Evolutionary conservation across 106 monocot genomes (phyloP), one percentile per base, ranked within the genome.

Genomic region (Platanthera zijinensis): DNA sequence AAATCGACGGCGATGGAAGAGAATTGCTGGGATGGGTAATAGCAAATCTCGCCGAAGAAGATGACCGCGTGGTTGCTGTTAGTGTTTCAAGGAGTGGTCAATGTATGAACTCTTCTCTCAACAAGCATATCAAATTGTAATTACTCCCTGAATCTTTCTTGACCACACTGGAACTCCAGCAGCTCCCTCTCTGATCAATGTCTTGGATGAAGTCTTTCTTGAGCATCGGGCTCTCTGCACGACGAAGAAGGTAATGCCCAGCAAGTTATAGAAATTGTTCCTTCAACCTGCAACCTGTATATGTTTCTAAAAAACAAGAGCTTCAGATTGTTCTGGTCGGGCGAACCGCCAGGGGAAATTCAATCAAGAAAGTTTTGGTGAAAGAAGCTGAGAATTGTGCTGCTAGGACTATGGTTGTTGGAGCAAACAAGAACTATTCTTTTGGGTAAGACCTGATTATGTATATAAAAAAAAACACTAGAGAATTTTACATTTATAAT

Each of bases 1-100:
- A 83, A 59, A 73, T 94, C 63, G 86, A 94, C 74, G 82, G 71
- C 25, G 82, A 83, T 76, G 96, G 91, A 25, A 80, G 83, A 47
- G 91, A 97, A 18, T 75, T 97, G 79, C 89, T 97, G 30, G 50
- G 82, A 22, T 93, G 87, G 87, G 82, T 86, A 50, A 74, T 97
- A 51, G 75, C 46, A 51, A 84, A 86, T 48, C 66, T 82, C 10
- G 83, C 90, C 3, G 54, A 75, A 77, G 45, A 75, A 56, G 91
- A 83, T 7, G 91, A 97, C 56, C 84, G 87, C 6, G 77, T 97
- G 17, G 18, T 91, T 3, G 96, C 87, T 1, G 82, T 88, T 56
- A 91, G 91, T 81, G 85, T 97, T 80, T 89, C 74, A 77, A 84
- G 89, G 72, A 81, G 76, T 25, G 25, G 25, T 75, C 87, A 85